These are phyloP conservation scores for Epichloe scottii DNA, from an alignment of 2,329 filamentous ascomycete genomes.

Conservation along the genomic window DNA sequence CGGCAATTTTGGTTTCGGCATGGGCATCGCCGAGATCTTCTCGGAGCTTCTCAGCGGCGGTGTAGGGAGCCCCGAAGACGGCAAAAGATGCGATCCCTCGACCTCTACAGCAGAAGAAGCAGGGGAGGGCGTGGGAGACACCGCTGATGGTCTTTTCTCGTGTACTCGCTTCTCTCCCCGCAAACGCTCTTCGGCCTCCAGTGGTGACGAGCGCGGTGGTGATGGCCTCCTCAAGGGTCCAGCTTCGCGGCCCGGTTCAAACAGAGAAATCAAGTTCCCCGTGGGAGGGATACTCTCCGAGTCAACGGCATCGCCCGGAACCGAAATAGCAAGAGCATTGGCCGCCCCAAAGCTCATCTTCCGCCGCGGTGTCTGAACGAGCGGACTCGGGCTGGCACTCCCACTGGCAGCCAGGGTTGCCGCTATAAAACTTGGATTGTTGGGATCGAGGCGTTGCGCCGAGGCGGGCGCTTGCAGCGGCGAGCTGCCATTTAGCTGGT, in stretches of 20 bases:
- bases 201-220: slow-evolving; percentile 2
- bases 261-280: slow-evolving; percentile 53
- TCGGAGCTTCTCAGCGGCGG: slow-evolving; percentile 1
- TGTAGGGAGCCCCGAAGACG: background rate
- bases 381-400: slow-evolving; percentile 27
- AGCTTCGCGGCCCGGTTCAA: slow-evolving; percentile 39
- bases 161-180: background rate
- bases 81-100: background rate
- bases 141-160: background rate
- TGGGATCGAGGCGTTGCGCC: slow-evolving; percentile 21
- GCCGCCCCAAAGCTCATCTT: slow-evolving; percentile 18
- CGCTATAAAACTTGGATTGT: slow-evolving; percentile 41
- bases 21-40: slow-evolving; percentile 5
- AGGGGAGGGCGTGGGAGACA: background rate
- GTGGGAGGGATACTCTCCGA: slow-evolving; percentile 49
- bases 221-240: slow-evolving; percentile 22
- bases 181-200: background rate
- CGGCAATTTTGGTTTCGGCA: slow-evolving; percentile 10
- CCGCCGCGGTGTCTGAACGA: slow-evolving; percentile 13
- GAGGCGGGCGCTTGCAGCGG: background rate
- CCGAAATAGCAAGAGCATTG: slow-evolving; percentile 12
- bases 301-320: slow-evolving; percentile 24
- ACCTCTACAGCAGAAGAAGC: background rate
- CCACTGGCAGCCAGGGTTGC: slow-evolving; percentile 48
- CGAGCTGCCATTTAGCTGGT: slow-evolving; percentile 11